Percentiles rank a stretch among this genome's conserved stretches.
phyloP scores from a whole-genome alignment of 345 rosid species.

The Xanthoceras sorbifolium region DNA sequence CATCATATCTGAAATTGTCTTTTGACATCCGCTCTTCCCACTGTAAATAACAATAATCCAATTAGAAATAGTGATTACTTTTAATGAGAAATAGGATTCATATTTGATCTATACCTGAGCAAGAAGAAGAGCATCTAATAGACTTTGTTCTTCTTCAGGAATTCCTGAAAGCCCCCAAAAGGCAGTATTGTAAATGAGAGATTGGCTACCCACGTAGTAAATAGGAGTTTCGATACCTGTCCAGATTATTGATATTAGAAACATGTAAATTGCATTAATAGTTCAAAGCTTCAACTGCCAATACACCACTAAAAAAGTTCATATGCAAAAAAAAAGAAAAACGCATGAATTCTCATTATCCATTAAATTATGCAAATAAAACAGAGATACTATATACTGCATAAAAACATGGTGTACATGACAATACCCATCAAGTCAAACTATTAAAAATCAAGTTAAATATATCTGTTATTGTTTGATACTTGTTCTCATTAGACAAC shows the following conservation, averaged over 20 bases:
- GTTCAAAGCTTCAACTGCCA: not conserved
- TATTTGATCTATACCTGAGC: slow-evolving; percentile 28
- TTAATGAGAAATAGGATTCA: not conserved
- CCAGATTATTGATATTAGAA: slow-evolving; percentile 8
- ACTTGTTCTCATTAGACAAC: not conserved
- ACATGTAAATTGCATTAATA: not conserved
- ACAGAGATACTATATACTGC: not conserved
- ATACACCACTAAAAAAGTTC: not conserved
- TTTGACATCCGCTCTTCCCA: slow-evolving; percentile 44
- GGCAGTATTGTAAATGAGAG: slow-evolving; percentile 14
- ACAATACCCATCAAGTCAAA: not conserved
- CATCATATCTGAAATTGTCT: slow-evolving; percentile 33
- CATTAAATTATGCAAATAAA: not conserved
- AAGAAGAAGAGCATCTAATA: slow-evolving; percentile 39
- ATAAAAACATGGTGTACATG: not conserved
- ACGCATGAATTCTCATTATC: not conserved
- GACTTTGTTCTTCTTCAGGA: slow-evolving; percentile 32
- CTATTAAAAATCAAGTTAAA: not conserved
- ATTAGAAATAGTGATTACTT: not conserved
- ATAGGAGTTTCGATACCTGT: slow-evolving; percentile 31
- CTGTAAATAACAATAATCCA: slow-evolving; percentile 26
- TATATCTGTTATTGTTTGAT: not conserved
- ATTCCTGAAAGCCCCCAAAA: slow-evolving; percentile 15
- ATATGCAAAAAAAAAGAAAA: not conserved
- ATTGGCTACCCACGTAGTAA: slow-evolving; percentile 33